Conservation (phyloP, 257 asterid genomes). For the Mentha longifolia region DNA sequence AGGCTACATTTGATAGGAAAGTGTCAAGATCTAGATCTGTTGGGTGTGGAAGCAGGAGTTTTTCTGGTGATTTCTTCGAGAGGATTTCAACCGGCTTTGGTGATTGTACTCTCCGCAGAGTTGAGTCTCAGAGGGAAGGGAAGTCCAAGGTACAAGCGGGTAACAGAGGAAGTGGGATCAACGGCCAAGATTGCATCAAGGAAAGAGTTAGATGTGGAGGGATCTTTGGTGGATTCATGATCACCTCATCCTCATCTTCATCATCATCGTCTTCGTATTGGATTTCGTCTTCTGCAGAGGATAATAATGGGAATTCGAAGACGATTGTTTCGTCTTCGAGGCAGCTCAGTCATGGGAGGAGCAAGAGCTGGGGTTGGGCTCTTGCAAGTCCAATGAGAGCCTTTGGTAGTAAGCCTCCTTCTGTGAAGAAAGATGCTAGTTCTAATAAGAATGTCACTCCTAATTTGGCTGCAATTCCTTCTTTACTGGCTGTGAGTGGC, state of each 20-base stretch:
- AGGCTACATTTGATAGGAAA: slow-evolving; percentile 60
- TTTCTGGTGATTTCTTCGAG: slow-evolving; percentile 95
- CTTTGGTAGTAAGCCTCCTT: slow-evolving; percentile 59
- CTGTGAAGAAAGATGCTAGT: slow-evolving; percentile 52
- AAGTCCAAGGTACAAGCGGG: slow-evolving; percentile 54
- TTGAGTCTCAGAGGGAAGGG: slow-evolving; percentile 97
- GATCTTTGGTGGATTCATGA: slow-evolving; percentile 84
- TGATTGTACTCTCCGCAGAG: slow-evolving; percentile 90
- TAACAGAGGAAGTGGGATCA: slow-evolving; percentile 41
- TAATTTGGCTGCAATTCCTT: slow-evolving; percentile 84
- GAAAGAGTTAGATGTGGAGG: slow-evolving; percentile 96
- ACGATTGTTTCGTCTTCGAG: slow-evolving; percentile 32
- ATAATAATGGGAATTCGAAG: slow-evolving; percentile 48
- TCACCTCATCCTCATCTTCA: slow-evolving; percentile 75
- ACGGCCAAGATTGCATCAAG: slow-evolving; percentile 72
- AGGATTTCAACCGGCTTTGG: slow-evolving; percentile 97
- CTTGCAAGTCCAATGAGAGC: slow-evolving; percentile 99
- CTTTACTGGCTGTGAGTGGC: slow-evolving; percentile 77
- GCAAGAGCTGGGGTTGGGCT: slow-evolving; percentile 98
- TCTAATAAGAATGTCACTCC: slow-evolving; percentile 66
- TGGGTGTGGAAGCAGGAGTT: slow-evolving; percentile 98
- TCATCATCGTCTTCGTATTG: slow-evolving; percentile 74
- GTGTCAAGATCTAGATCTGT: slow-evolving; percentile 98
- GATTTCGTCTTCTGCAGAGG: slow-evolving; percentile 65
- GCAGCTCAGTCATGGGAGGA: slow-evolving; percentile 74